Base-by-base conservation (phyloP, 1,139 yeast genomes). In the Yarrowia galli region DNA sequence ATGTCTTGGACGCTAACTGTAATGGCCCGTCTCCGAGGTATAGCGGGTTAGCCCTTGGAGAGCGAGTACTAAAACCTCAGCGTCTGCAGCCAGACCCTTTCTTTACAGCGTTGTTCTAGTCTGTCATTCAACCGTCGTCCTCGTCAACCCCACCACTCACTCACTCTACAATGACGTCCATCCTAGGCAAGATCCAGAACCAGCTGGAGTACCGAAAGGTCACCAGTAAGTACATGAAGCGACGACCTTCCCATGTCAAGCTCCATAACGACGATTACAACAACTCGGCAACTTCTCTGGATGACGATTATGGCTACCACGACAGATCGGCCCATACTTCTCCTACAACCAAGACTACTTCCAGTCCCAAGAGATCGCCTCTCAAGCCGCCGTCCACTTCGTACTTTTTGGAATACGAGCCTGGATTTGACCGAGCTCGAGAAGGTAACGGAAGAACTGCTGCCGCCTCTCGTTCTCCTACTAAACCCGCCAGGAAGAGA, bases 161-260 rank as follows among this genome's bases (percentile, higher is more conserved):
- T 38, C 61, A 12, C 22, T n/a, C n/a, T 40, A 38, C 32, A 13
- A 56, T 58, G 64, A 58, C 64, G 20, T 58, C 64, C 10, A 43
- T 58, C 15, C 18, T 58, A 5, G 64, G 51, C 40, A 58, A 43
- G 51, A 58, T 58, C 51, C 64, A 58, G 22, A 58, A 58, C 49
- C 64, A 58, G 42, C 64, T 58, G 64, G 64, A 58, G 64, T 58
- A 58, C 64, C 45, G 64, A 28, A 58, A 58, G 51, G 64, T 58
- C 32, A 43, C 64, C 16, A 28, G 51, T 42, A 58, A 43, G 46
- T 58, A 58, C 51, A 43, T 43, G 16, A 12, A 15, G n/a, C 64
- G 64, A 16, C 64, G 64, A 1, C 20, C 64, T 2, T 43, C 64
- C 4, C 49, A 48, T 28, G 64, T 43, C 51, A 58, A 58, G 40